These are phyloP conservation scores for Sporothrix mexicana DNA, from an alignment of 2,329 filamentous ascomycete genomes.

Conservation along the genomic window DNA sequence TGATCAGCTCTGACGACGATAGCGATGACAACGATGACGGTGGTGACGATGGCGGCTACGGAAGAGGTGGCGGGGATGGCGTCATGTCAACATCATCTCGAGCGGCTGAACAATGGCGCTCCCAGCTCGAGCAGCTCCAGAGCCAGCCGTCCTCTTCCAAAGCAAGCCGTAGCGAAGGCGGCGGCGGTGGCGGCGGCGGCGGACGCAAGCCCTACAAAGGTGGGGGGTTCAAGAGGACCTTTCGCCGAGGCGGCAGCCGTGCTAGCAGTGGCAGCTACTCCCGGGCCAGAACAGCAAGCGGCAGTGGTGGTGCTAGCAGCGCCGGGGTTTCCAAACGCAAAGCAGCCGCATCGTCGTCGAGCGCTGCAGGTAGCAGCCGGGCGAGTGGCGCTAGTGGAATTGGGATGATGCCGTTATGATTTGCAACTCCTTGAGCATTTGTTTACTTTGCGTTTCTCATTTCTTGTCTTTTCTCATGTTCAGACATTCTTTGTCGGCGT, in stretches of 20 bases:
- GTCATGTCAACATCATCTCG: conserved; percentile 26
- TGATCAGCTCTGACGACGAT: conserved; percentile 51
- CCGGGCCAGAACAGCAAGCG: conserved; percentile 30
- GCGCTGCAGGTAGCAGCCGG: conserved; percentile 10
- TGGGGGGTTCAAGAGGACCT: conserved; percentile 24
- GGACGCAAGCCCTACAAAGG: conserved; percentile 32
- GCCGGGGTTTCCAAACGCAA: conserved; percentile 33
- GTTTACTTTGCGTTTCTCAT: neutral
- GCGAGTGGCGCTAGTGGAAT: conserved; percentile 34
- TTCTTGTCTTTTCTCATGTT: neutral
- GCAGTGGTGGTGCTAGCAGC: conserved; percentile 35
- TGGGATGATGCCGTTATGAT: conserved; percentile 40
- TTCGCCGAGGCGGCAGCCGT: conserved; percentile 34
- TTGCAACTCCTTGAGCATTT: neutral
- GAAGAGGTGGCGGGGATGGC: neutral
- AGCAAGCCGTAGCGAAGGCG: conserved; percentile 32
- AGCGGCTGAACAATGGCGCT: conserved; percentile 43
- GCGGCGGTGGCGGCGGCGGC: conserved; percentile 36
- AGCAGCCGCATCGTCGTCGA: neutral
- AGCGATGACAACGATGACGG: neutral
- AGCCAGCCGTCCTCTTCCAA: conserved; percentile 32
- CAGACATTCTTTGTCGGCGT: neutral
- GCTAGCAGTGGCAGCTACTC: conserved; percentile 32
- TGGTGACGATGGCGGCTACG: neutral
- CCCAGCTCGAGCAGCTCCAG: conserved; percentile 42